These are phyloP conservation scores for Solanum chiquidenum DNA, from an alignment of 257 asterid species.

Conservation along the genomic window DNA sequence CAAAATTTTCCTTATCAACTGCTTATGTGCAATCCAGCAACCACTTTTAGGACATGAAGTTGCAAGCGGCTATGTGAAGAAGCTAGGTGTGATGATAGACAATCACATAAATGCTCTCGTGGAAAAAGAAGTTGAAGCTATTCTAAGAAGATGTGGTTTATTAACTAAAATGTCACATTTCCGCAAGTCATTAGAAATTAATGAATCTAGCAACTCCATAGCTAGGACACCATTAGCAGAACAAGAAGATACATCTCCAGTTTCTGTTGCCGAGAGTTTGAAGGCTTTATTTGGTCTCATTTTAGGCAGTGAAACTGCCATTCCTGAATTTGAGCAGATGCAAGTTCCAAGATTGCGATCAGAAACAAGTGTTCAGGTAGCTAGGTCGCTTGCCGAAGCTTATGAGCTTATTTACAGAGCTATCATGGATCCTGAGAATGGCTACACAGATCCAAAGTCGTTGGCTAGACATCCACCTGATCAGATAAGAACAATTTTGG, in stretches of 20 bases:
- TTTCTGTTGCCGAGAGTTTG: slow-evolving; percentile 66
- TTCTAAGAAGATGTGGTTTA: slow-evolving; percentile 64
- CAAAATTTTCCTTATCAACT: slow-evolving; percentile 79
- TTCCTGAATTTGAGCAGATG: slow-evolving; percentile 89
- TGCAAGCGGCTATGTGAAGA: slow-evolving; percentile 66
- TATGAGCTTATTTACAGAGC: slow-evolving; percentile 66
- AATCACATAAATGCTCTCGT: slow-evolving; percentile 59
- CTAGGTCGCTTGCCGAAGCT: slow-evolving; percentile 61
- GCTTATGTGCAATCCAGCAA: slow-evolving; percentile 83
- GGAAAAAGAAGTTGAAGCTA: slow-evolving; percentile 64
- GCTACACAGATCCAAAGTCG: slow-evolving; percentile 76
- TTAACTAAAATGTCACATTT: slow-evolving; percentile 67
- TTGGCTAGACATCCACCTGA: slow-evolving; percentile 94
- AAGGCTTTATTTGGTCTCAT: slow-evolving; percentile 81
- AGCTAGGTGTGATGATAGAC: slow-evolving; percentile 71
- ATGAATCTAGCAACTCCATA: slow-evolving; percentile 8
- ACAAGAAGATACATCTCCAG: slow-evolving; percentile 55
- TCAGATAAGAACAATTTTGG: slow-evolving; percentile 92
- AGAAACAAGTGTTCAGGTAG: slow-evolving; percentile 57
- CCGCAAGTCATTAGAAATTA: slow-evolving; percentile 22
- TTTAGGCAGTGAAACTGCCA: slow-evolving; percentile 70
- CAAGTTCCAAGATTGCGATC: slow-evolving; percentile 82
- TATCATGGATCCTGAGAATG: slow-evolving; percentile 65
- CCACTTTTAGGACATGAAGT: slow-evolving; percentile 66
- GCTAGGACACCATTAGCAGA: slow-evolving; percentile 51